Conservation (phyloP, 345 rosid genomes). For the Hypericum androsaemum region DNA sequence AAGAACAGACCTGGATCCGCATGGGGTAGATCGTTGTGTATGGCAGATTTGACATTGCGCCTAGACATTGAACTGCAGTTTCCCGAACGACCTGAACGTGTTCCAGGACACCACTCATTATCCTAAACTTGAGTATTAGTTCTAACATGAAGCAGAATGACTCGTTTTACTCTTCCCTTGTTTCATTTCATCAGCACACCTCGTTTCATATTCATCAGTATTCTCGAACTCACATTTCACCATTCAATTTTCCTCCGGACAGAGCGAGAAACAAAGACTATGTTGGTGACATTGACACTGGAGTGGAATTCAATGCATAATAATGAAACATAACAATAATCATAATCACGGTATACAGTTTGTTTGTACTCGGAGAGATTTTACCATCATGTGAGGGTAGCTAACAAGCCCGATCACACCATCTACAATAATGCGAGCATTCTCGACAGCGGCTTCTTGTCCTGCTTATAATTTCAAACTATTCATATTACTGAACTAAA, state of each 20-base stretch:
- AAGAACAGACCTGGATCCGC: conserved; percentile 54
- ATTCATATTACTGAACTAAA: too few species aligned
- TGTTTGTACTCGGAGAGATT: not conserved
- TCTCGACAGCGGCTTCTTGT: conserved; percentile 46
- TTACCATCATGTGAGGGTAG: conserved; percentile 71
- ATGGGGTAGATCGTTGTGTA: conserved; percentile 59
- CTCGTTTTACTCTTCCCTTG: too few species aligned
- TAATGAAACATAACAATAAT: not conserved
- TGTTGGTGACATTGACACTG: too few species aligned
- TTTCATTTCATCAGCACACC: too few species aligned
- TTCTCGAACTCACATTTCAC: too few species aligned
- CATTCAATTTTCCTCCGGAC: too few species aligned
- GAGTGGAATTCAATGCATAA: too few species aligned
- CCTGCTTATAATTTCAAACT: conserved; percentile 32
- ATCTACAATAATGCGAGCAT: conserved; percentile 45
- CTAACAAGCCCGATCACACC: conserved; percentile 41
- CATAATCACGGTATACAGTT: not conserved
- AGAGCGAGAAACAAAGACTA: too few species aligned
- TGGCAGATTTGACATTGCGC: conserved; percentile 59
- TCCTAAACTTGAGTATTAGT: too few species aligned
- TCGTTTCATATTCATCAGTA: too few species aligned
- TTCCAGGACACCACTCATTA: not conserved
- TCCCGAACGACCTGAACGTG: conserved; percentile 63
- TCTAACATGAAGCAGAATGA: too few species aligned
- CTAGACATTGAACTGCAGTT: conserved; percentile 80